These are phyloP conservation scores for Radiomyces spectabilis DNA, from an alignment of 192 early-diverging fungal genomes.

Conservation along the genomic window DNA sequence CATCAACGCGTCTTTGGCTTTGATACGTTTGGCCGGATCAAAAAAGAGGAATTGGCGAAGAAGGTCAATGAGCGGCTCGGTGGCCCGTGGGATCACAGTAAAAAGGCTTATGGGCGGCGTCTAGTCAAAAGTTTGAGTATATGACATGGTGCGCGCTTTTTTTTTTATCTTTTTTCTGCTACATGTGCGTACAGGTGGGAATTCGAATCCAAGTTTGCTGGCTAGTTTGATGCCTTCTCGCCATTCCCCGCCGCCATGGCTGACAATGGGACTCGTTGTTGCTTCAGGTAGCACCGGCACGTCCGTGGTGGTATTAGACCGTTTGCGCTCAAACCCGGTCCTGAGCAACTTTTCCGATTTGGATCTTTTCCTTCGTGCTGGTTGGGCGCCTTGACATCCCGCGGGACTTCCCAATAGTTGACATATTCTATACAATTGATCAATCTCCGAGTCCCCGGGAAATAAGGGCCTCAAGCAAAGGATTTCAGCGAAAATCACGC, in stretches of 20 bases:
- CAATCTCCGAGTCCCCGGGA: conserved; percentile 89
- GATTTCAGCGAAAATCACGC: conserved; percentile 89
- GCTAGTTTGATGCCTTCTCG: conserved; percentile 67
- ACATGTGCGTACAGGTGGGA: conserved; percentile 32
- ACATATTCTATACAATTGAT: conserved; percentile 85
- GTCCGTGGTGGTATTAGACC: conserved; percentile 9
- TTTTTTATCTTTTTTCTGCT: neutral
- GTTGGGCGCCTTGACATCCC: neutral
- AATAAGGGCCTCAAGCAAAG: conserved; percentile 83
- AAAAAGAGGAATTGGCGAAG: conserved; percentile 69
- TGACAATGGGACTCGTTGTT: neutral
- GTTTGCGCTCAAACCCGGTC: conserved; percentile 12
- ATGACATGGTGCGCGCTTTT: neutral
- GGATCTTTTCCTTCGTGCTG: conserved; percentile 3
- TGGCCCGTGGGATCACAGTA: conserved; percentile 52
- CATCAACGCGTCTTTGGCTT: conserved; percentile 63
- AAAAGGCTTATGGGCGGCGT: conserved; percentile 41
- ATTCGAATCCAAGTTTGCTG: conserved; percentile 57
- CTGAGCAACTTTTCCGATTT: conserved; percentile 12
- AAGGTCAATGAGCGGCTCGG: conserved; percentile 46
- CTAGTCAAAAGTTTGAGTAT: conserved; percentile 13
- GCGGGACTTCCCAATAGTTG: conserved; percentile 73
- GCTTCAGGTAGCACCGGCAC: neutral
- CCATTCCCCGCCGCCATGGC: conserved; percentile 50
- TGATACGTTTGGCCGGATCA: conserved; percentile 69